A percentile compares a stretch with the other conserved stretches of the same genome.
phyloP scores from a whole-genome alignment of 1,139 yeast species.

The Magnusiomyces tetraspermus region DNA sequence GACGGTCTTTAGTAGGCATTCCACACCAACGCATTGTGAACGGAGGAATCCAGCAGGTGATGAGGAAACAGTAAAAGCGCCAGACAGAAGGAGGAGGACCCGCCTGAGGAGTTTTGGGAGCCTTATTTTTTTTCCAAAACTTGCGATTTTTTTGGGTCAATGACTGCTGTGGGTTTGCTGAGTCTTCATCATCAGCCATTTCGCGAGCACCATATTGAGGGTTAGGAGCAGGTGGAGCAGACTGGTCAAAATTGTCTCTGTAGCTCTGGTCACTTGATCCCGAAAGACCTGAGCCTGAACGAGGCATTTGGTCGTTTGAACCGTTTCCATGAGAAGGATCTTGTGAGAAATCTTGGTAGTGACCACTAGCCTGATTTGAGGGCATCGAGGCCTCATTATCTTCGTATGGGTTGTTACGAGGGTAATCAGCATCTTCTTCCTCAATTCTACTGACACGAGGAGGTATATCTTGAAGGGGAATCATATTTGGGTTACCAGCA shows the following conservation, averaged over 20 bases:
- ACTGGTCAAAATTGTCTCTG: constrained; percentile 48
- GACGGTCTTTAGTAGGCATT: constrained; percentile 67
- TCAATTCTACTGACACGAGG: neutral
- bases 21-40: constrained; percentile 67
- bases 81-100: constrained; percentile 46
- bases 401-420: neutral
- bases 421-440: neutral
- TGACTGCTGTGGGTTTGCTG: constrained; percentile 7
- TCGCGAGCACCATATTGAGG: constrained; percentile 10
- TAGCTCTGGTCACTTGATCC: constrained; percentile 19
- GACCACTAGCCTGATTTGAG: neutral
- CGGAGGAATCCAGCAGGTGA: constrained; percentile 91
- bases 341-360: too few relatives aligned
- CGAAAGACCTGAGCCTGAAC: neutral
- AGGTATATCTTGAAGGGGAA: constrained; percentile 11
- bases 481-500: neutral
- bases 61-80: constrained; percentile 67
- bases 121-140: neutral
- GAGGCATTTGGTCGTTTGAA: neutral
- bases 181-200: constrained; percentile 7
- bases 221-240: constrained; percentile 5
- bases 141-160: constrained; percentile 18
- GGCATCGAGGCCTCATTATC: neutral
- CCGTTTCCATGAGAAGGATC: too few relatives aligned
- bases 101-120: constrained; percentile 1